phyloP scores from a whole-genome alignment of 176 grass and related monocot genomes.

The Musa schizocarpa region DNA sequence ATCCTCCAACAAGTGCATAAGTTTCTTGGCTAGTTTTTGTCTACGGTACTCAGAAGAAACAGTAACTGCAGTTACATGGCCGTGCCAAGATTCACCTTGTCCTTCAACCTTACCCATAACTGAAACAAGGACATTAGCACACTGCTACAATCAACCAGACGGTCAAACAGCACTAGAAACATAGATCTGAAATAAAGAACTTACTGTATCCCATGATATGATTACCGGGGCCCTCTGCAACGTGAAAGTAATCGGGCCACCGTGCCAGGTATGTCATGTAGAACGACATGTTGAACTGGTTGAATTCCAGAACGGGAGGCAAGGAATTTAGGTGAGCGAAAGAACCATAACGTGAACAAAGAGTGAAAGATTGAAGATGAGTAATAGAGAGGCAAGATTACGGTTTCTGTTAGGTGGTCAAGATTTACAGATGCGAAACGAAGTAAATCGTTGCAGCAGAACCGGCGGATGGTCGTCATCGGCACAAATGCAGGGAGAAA shows the following conservation, averaged over 20 bases:
- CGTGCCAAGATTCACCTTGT: conserved; percentile 98
- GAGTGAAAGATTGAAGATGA: neutral
- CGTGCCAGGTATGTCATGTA: conserved; percentile 99
- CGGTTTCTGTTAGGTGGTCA: conserved; percentile 95
- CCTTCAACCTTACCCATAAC: conserved; percentile 99
- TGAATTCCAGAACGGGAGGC: neutral
- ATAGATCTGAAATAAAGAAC: neutral
- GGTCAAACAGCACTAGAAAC: neutral
- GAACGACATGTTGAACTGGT: conserved; percentile 99
- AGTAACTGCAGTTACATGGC: conserved; percentile 89
- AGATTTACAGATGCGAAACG: conserved; percentile 76
- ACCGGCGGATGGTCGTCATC: conserved; percentile 94
- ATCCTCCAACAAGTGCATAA: conserved; percentile 85
- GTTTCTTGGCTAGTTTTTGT: conserved; percentile 88
- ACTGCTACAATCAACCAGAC: neutral
- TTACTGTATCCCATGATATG: conserved; percentile 97
- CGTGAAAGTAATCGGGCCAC: conserved; percentile 95
- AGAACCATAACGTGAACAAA: neutral
- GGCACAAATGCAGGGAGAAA: neutral
- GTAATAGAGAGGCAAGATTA: conserved; percentile 6
- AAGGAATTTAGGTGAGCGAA: neutral
- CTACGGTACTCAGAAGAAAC: conserved; percentile 77
- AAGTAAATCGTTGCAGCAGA: conserved; percentile 95
- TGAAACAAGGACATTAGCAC: conserved; percentile 30
- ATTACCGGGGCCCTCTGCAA: conserved; percentile 52